phyloP scores from a whole-genome alignment of 352 stramenopile genomes.

The Saprolegnia diclina region DNA sequence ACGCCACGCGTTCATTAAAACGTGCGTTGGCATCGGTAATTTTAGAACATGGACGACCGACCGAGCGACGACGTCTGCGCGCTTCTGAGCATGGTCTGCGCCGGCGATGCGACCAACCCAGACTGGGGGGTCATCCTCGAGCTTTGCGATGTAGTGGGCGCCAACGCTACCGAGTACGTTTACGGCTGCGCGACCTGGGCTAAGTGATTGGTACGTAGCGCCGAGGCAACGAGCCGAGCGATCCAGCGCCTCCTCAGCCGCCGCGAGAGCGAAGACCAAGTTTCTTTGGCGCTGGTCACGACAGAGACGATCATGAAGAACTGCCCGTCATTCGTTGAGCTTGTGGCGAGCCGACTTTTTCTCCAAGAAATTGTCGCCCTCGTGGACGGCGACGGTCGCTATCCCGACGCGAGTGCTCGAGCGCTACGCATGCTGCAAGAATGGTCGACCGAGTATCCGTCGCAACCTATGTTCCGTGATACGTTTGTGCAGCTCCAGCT shows the following conservation, averaged over 20 bases:
- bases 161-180: slow-evolving; percentile 5
- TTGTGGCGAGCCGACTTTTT: slow-evolving; percentile 56
- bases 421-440: slow-evolving; percentile 73
- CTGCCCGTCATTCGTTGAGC: slow-evolving; percentile 49
- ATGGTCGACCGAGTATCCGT: slow-evolving; percentile 61
- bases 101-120: slow-evolving; percentile 16
- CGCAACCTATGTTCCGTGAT: slow-evolving; percentile 61
- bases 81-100: slow-evolving; percentile 7
- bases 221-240: not conserved
- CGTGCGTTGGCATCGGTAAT: too few species aligned
- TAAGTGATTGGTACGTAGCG: slow-evolving; percentile 9
- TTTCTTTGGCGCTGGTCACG: slow-evolving; percentile 54
- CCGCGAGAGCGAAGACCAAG: slow-evolving; percentile 25
- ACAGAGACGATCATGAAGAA: slow-evolving; percentile 79
- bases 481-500: slow-evolving; percentile 72
- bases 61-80: not conserved
- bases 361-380: slow-evolving; percentile 61
- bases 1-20: too few species aligned
- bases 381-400: slow-evolving; percentile 53
- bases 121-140: slow-evolving; percentile 25
- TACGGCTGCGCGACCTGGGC: not conserved
- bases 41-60: not conserved
- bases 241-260: slow-evolving; percentile 2
- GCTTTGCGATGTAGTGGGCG: slow-evolving; percentile 16
- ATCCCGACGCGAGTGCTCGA: slow-evolving; percentile 69